Evolutionary conservation across 108 stramenopile genomes (phyloP).

Genomic region (Tribonema minus): DNA sequence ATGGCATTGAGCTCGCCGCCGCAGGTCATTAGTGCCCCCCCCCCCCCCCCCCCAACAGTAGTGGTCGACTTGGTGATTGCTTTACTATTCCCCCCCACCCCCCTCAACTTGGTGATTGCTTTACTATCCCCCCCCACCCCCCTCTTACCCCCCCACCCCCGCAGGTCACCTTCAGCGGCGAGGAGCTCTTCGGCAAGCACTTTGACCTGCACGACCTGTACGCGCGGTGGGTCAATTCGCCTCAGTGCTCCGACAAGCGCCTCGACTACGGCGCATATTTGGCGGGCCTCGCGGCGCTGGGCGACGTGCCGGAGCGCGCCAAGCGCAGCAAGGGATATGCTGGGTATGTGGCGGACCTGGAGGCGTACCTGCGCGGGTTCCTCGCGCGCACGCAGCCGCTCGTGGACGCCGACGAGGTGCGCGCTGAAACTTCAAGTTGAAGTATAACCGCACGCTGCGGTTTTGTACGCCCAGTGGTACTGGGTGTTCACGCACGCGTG

Average conservation of each 20-base stretch:
- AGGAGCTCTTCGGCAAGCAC: constrained; percentile 40
- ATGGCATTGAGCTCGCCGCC: too few species aligned
- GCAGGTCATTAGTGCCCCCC: too few species aligned
- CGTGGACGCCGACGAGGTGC: constrained; percentile 30
- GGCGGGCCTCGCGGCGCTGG: not conserved
- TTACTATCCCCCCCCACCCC: too few species aligned
- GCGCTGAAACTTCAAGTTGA: too few species aligned
- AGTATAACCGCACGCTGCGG: too few species aligned
- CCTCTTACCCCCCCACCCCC: too few species aligned
- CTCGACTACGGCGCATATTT: constrained; percentile 23
- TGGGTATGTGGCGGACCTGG: constrained; percentile 21
- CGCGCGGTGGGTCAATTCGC: constrained; percentile 39
- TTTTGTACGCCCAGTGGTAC: too few species aligned
- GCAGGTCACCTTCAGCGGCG: constrained; percentile 14
- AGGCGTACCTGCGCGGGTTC: constrained; percentile 31
- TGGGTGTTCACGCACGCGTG: too few species aligned
- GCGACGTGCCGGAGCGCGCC: not conserved
- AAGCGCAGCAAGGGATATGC: constrained; percentile 22
- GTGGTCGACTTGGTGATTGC: too few species aligned
- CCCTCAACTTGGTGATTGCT: too few species aligned
- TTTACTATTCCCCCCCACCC: too few species aligned
- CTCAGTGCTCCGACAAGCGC: constrained; percentile 46
- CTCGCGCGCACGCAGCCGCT: constrained; percentile 38
- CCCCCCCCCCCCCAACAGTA: too few species aligned
- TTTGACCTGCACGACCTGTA: constrained; percentile 46